Percentiles rank a stretch among this genome's conserved stretches.
phyloP scores from a whole-genome alignment of 805 yeast species.

The Myxozyma vanderwaltii region DNA sequence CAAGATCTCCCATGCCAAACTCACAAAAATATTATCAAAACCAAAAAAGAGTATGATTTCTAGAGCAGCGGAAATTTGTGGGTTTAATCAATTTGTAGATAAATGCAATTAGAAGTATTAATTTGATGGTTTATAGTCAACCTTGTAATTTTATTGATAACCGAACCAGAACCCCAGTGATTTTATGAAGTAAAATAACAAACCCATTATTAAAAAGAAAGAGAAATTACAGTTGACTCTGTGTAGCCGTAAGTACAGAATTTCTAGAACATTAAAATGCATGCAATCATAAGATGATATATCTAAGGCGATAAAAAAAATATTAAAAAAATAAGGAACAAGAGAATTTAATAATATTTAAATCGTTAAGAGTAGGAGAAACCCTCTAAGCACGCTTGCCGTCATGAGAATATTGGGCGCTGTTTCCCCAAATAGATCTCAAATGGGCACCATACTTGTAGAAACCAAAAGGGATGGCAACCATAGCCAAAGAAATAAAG shows the following conservation, averaged over 20 bases:
- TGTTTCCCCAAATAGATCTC: slow-evolving; percentile 38
- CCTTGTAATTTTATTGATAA: background rate
- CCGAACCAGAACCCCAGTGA: background rate
- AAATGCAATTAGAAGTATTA: too few relatives aligned
- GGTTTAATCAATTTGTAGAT: too few relatives aligned
- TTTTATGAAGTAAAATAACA: background rate
- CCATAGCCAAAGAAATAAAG: slow-evolving; percentile 52
- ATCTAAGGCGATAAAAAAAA: too few relatives aligned
- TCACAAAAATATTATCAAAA: too few relatives aligned
- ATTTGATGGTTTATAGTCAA: too few relatives aligned
- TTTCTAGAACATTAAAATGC: background rate
- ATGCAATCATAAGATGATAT: background rate
- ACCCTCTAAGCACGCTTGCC: background rate
- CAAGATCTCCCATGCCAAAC: too few relatives aligned
- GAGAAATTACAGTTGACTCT: too few relatives aligned
- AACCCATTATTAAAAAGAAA: background rate
- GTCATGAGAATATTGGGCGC: slow-evolving; percentile 21
- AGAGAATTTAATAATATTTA: background rate
- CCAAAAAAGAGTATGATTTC: too few relatives aligned
- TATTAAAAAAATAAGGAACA: too few relatives aligned
- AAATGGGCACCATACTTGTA: slow-evolving; percentile 50
- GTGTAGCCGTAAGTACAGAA: too few relatives aligned
- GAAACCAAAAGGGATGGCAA: slow-evolving; percentile 55
- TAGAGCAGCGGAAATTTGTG: too few relatives aligned
- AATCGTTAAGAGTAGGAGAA: background rate